A percentile compares a stretch with the other conserved stretches of the same genome.
Evolutionary conservation across 225 moss, liverwort and hornwort species (phyloP).

Genomic region (Polytrichum commune): DNA sequence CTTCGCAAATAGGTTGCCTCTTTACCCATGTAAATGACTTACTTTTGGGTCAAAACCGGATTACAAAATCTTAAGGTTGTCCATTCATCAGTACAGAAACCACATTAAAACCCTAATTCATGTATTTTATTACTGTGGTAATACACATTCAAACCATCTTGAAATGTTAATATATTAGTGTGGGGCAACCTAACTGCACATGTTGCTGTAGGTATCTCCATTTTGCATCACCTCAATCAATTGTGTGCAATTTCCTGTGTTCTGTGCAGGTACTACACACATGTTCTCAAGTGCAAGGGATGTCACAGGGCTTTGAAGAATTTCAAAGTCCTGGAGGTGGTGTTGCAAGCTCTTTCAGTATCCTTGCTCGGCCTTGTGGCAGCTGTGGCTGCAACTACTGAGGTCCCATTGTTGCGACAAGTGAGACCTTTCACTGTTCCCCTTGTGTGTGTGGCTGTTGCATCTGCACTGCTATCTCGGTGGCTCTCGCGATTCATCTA

Average conservation of each 20-base stretch:
- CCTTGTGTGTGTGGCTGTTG: slow-evolving; percentile 43
- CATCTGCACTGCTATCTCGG: slow-evolving; percentile 35
- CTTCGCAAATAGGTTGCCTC: too few species aligned
- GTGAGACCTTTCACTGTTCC: slow-evolving; percentile 39
- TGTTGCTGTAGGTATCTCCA: too few species aligned
- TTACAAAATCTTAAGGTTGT: too few species aligned
- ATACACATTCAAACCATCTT: too few species aligned
- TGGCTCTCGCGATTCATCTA: slow-evolving; percentile 49
- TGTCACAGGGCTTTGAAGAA: slow-evolving; percentile 33
- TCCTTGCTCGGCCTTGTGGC: slow-evolving; percentile 57
- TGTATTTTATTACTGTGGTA: too few species aligned
- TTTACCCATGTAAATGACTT: too few species aligned
- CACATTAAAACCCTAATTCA: too few species aligned
- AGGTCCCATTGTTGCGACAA: slow-evolving; percentile 4
- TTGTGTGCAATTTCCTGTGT: neutral
- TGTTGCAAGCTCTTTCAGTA: slow-evolving; percentile 47
- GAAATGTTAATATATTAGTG: too few species aligned
- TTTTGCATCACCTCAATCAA: too few species aligned
- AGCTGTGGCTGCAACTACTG: slow-evolving; percentile 36
- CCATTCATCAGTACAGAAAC: too few species aligned
- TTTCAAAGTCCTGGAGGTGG: slow-evolving; percentile 38
- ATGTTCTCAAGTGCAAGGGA: slow-evolving; percentile 45
- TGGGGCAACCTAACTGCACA: too few species aligned
- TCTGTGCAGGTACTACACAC: slow-evolving; percentile 29
- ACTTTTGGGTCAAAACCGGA: too few species aligned